Base-by-base conservation (phyloP, 1,284 basidiomycete species). In the Apiotrichum siamense region DNA sequence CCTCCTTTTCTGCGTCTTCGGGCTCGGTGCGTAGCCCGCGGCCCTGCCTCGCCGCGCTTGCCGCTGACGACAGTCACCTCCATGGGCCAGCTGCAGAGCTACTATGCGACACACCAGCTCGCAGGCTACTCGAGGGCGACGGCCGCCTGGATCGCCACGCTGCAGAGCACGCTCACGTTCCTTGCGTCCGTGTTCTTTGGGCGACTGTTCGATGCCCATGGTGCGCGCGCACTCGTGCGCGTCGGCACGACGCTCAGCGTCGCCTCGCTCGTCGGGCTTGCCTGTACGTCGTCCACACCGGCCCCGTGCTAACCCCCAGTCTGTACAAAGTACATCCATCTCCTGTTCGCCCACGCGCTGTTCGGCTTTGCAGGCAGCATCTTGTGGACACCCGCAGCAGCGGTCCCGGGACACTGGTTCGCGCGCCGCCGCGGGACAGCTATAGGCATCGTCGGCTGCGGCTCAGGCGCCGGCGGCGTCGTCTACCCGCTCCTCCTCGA, bases 381-480 rank as follows among this genome's bases (percentile, higher is more conserved):
- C 7, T 45, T 72, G 11, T 74, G 70, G 52, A 58, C 67, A 0
- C 69, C 72, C 1, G 59, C 65, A 0, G 70, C 68, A 1, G 65
- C 68, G 4, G 63, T 71, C 17, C 55, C 59, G 4, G 67, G 65
- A 0, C 72, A 72, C 39, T 74, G 70, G 70, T 73, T 73, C 54
- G 44, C 62, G 43, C 49, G 55, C 23, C 61, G 54, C 37, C 52
- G 68, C 20, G 55, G 61, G 10, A 70, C 65, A 1, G 70, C 70
- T 1, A 60, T 67, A 9, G 70, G 67, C 4, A 60, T 72, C 44
- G 66, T 69, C n/a, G 60, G 65, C 1, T 63, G 62, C 43, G 70
- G 70, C 11, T 60, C 31, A 9, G 70, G 70, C 10, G 40, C 68
- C 11, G 65, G 64, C 9, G 68, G 70, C 12, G 63, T 72, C 20